A percentile compares a stretch with the other conserved stretches of the same genome.
Conservation (phyloP, 139 green algal genomes). For the Nannochloris sp. region DNA sequence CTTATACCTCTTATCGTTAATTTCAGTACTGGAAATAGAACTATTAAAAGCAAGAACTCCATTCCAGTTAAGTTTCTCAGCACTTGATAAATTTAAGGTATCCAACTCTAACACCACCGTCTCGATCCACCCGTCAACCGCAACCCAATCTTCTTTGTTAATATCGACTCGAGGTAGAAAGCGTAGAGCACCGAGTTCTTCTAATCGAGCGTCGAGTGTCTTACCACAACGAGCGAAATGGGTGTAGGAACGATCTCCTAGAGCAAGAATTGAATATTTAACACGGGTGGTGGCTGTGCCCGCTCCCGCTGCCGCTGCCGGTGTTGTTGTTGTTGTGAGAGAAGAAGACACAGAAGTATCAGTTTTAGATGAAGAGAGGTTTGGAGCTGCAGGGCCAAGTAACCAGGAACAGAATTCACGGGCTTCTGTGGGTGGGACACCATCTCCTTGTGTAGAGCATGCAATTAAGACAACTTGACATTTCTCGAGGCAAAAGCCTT, state of each 20-base stretch:
- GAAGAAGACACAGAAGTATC: too few relatives aligned
- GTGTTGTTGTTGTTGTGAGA: too few relatives aligned
- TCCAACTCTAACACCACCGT: constrained; percentile 34
- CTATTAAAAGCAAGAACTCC: neutral
- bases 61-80: constrained; percentile 30
- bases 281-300: too few relatives aligned
- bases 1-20: neutral
- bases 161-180: constrained; percentile 50
- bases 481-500: constrained; percentile 36
- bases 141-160: constrained; percentile 74
- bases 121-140: constrained; percentile 64
- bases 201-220: constrained; percentile 54
- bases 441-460: constrained; percentile 87
- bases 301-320: too few relatives aligned
- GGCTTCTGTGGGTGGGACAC: constrained; percentile 75
- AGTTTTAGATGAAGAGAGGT: too few relatives aligned
- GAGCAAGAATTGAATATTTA: constrained; percentile 62
- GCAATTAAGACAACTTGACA: constrained; percentile 61
- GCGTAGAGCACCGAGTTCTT: constrained; percentile 30
- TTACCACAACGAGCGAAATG: constrained; percentile 83
- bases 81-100: constrained; percentile 35
- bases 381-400: constrained; percentile 27
- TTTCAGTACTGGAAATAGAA: too few relatives aligned
- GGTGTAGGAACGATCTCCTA: constrained; percentile 79
- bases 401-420: constrained; percentile 83